A percentile compares a stretch with the other conserved stretches of the same genome.
These are phyloP conservation scores for Syncephalastrum sp. DNA, from an alignment of 371 early-diverging fungal genomes.

Conservation along the genomic window DNA sequence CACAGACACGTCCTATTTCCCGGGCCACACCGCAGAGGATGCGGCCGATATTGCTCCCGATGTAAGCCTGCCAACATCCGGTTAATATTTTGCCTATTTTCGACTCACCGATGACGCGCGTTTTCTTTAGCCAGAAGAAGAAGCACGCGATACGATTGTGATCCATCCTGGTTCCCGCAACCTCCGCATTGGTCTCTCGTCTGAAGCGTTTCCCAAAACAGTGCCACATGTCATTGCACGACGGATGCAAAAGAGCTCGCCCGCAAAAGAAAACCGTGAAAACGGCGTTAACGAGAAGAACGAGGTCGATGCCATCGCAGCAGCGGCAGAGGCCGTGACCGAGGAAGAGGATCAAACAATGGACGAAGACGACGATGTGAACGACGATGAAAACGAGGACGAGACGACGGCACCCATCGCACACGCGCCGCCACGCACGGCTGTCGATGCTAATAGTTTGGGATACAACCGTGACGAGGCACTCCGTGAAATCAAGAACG, in stretches of 20 bases:
- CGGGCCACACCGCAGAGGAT: slow-evolving; percentile 39
- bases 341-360: slow-evolving; percentile 6
- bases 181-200: slow-evolving; percentile 76
- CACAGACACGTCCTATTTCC: slow-evolving; percentile 37
- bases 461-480: slow-evolving; percentile 24
- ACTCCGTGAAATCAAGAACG: slow-evolving; percentile 53
- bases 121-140: slow-evolving; percentile 37
- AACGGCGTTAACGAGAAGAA: slow-evolving; percentile 17
- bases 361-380: slow-evolving; percentile 14
- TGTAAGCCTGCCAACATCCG: slow-evolving; percentile 20
- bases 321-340: slow-evolving; percentile 6
- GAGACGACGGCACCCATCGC: slow-evolving; percentile 8
- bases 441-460: slow-evolving; percentile 11
- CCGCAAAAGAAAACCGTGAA: background rate
- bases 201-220: slow-evolving; percentile 77
- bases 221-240: slow-evolving; percentile 84
- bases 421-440: slow-evolving; percentile 7
- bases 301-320: slow-evolving; percentile 19
- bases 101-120: background rate
- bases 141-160: slow-evolving; percentile 66
- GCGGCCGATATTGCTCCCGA: slow-evolving; percentile 31
- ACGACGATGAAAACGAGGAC: slow-evolving; percentile 14
- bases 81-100: background rate
- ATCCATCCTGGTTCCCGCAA: slow-evolving; percentile 87
- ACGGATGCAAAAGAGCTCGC: slow-evolving; percentile 20